Conservation (phyloP, 768 basidiomycete species). For the Tulasnella sp. region DNA sequence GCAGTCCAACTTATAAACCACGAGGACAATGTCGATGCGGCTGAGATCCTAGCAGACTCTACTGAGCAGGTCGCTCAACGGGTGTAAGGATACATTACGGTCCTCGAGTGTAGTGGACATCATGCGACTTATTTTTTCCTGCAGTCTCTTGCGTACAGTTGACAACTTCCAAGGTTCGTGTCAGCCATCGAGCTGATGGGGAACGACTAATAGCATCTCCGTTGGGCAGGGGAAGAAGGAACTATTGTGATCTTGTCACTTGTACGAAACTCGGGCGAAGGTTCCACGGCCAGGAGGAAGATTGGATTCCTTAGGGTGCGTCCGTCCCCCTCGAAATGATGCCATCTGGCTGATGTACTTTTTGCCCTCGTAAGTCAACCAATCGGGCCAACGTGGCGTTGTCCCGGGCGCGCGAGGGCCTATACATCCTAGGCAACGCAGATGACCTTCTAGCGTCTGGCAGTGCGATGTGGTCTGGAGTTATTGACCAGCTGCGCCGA, state of each 20-base stretch:
- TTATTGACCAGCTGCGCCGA: constrained; percentile 50
- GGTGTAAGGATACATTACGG: constrained; percentile 33
- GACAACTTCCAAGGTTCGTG: constrained; percentile 55
- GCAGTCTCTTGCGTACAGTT: constrained; percentile 52
- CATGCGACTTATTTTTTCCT: constrained; percentile 37
- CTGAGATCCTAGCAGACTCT: constrained; percentile 30
- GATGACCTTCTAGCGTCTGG: constrained; percentile 38
- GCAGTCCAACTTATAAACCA: constrained; percentile 50
- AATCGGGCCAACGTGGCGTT: constrained; percentile 60
- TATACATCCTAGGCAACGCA: constrained; percentile 66
- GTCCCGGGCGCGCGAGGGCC: constrained; percentile 63
- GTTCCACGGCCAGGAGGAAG: constrained; percentile 23
- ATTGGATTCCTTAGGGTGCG: constrained; percentile 71
- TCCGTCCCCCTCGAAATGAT: neutral
- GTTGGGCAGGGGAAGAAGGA: constrained; percentile 27
- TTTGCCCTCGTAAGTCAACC: constrained; percentile 36
- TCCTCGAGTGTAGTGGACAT: neutral
- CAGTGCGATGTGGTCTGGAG: constrained; percentile 45
- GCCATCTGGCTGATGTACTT: neutral
- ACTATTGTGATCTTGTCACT: constrained; percentile 66
- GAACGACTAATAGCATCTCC: neutral
- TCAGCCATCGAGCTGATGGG: neutral
- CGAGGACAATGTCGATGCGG: constrained; percentile 29
- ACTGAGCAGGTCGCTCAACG: constrained; percentile 44
- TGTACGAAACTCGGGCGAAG: constrained; percentile 56